Base-by-base conservation (phyloP, 1,284 basidiomycete species). In the Leccinum subspadiceum region DNA sequence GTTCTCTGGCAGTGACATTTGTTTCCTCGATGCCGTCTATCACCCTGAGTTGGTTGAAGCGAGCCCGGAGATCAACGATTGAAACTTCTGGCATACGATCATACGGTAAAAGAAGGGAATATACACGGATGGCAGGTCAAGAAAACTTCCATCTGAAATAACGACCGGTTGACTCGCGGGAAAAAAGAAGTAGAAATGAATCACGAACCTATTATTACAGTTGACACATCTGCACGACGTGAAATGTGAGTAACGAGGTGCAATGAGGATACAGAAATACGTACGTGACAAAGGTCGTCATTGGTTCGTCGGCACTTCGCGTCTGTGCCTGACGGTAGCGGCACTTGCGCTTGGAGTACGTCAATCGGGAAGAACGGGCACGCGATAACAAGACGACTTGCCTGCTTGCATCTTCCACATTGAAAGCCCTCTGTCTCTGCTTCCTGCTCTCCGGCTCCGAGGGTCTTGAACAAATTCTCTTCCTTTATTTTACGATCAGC, bases 351-450 rank as follows among this genome's bases (percentile, higher is more conserved):
- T 92, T 67, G n/a, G 66, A 60, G 63, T 60, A 51, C 9, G 57
- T 65, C 26, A 64, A 31, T 49, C 31, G 13, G 1, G 13, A 15
- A 4, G 41, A 5, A n/a, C 2, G 31, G 13, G 51, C 0, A 29
- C 39, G 3, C n/a, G 35, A 48, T 2, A 52, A 26, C 39, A 10
- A 15, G 31, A 37, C 10, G 26, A 66, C 77, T 55, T 53, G 84
- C 86, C 80, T 93, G 89, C 66, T 93, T 93, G 85, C 96, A 99
- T 68, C 93, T 85, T 17, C 86, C 83, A 71, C 97, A 99, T 74
- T 98, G 94, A 90, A 99, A 99, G 1, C 94, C 94, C 67, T 96
- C 94, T 0, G 97, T 99, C 75, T 99, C 96, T 13, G 96, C 96
- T 75, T 93, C 85, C 60, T 87, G 89, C 65, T 96, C 92, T 13